These are phyloP conservation scores for Aspergillus alliaceus DNA, from an alignment of 2,329 filamentous ascomycete genomes.

Conservation along the genomic window DNA sequence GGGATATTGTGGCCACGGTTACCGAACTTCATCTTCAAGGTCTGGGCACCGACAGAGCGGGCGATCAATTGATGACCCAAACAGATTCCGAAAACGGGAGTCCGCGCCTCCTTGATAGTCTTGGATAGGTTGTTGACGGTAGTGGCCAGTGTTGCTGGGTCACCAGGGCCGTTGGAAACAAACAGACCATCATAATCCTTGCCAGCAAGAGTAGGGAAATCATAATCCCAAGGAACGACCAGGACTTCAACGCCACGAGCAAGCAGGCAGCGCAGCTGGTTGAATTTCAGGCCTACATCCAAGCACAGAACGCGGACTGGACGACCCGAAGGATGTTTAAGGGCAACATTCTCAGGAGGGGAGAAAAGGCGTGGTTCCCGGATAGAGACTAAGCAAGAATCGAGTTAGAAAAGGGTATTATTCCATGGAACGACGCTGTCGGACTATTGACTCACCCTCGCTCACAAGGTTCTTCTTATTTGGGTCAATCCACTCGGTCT, in stretches of 20 bases:
- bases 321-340: conserved; percentile 86
- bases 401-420: conserved; percentile 33
- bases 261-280: conserved; percentile 91
- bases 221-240: conserved; percentile 94
- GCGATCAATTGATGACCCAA: conserved; percentile 91
- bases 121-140: conserved; percentile 78
- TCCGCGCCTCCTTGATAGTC: conserved; percentile 75
- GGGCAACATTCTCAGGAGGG: conserved; percentile 66
- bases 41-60: conserved; percentile 79
- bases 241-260: conserved; percentile 89
- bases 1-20: conserved; percentile 99
- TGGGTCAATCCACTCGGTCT: conserved; percentile 85
- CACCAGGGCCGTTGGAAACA: conserved; percentile 95
- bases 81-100: conserved; percentile 94
- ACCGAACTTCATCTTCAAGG: conserved; percentile 97
- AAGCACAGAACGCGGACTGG: conserved; percentile 85
- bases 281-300: conserved; percentile 97
- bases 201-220: conserved; percentile 73
- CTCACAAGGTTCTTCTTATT: conserved; percentile 91
- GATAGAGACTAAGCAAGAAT: conserved; percentile 70
- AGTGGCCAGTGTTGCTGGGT: conserved; percentile 77
- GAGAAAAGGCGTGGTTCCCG: conserved; percentile 82
- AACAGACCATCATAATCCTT: conserved; percentile 95
- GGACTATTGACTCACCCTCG: conserved; percentile 69
- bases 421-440: not conserved